Percentiles rank a stretch among this genome's conserved stretches.
Evolutionary conservation across 2,329 filamentous ascomycete genomes (phyloP).

Genomic region (Hyphodiscus sp.): DNA sequence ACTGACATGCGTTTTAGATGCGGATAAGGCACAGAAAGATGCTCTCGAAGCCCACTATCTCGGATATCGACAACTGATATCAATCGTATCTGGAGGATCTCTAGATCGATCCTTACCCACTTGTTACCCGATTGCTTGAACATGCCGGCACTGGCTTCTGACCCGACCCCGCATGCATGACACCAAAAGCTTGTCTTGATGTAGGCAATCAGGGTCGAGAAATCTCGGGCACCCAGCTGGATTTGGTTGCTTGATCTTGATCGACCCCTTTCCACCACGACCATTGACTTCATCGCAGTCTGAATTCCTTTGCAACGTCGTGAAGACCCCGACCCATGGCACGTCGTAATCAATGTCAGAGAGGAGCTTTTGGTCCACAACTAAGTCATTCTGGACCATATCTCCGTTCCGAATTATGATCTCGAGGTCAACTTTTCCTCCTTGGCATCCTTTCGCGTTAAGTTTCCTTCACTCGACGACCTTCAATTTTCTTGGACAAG

Average conservation of each 20-base stretch:
- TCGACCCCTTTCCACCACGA: background rate
- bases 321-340: background rate
- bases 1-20: too few relatives aligned
- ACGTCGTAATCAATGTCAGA: background rate
- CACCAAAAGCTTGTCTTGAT: background rate
- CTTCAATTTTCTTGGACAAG: too few relatives aligned
- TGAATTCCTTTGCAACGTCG: background rate
- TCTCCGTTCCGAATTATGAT: background rate
- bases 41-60: too few relatives aligned
- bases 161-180: background rate
- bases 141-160: background rate
- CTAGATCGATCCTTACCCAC: too few relatives aligned
- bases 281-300: background rate
- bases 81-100: too few relatives aligned
- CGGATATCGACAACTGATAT: too few relatives aligned
- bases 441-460: background rate
- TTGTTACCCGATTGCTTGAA: too few relatives aligned
- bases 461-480: too few relatives aligned
- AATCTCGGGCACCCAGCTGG: background rate
- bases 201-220: background rate
- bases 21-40: too few relatives aligned
- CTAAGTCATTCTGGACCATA: background rate
- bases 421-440: background rate
- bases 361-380: background rate
- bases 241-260: background rate